These are phyloP conservation scores for Albugo laibachii DNA, from an alignment of 352 stramenopile genomes.

Conservation along the genomic window DNA sequence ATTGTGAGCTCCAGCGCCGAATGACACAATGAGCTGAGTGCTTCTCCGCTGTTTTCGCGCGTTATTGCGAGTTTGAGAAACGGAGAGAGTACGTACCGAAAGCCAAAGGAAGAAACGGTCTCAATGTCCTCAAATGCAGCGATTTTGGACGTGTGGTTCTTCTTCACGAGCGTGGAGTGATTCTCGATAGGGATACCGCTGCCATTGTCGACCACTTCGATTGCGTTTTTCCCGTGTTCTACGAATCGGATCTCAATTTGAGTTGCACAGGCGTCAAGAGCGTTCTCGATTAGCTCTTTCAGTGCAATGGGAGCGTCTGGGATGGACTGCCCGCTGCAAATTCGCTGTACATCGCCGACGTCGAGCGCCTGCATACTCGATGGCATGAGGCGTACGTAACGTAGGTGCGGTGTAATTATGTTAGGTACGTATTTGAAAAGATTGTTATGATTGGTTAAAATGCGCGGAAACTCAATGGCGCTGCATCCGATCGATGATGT, in stretches of 20 bases:
- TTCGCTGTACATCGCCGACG: constrained; percentile 31
- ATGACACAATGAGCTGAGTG: constrained; percentile 89
- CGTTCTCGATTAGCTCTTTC: constrained; percentile 96
- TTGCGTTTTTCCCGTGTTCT: constrained; percentile 78
- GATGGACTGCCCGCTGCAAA: constrained; percentile 87
- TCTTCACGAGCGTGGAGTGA: constrained; percentile 61
- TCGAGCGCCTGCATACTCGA: constrained; percentile 19
- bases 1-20: constrained; percentile 73
- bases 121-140: constrained; percentile 88
- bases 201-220: constrained; percentile 95
- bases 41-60: constrained; percentile 63
- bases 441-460: no score
- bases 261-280: constrained; percentile 42
- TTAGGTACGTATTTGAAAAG: no score
- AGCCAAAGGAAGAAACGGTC: constrained; percentile 77
- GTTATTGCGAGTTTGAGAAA: not conserved
- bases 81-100: constrained; percentile 32
- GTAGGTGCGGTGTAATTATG: no score
- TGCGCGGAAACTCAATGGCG: no score
- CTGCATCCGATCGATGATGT: no score
- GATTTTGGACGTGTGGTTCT: constrained; percentile 95
- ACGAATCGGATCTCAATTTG: constrained; percentile 80
- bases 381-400: not conserved
- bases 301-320: constrained; percentile 88
- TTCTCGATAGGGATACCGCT: constrained; percentile 63